Conservation (phyloP, 345 rosid genomes). For the Ceriops zippeliana region DNA sequence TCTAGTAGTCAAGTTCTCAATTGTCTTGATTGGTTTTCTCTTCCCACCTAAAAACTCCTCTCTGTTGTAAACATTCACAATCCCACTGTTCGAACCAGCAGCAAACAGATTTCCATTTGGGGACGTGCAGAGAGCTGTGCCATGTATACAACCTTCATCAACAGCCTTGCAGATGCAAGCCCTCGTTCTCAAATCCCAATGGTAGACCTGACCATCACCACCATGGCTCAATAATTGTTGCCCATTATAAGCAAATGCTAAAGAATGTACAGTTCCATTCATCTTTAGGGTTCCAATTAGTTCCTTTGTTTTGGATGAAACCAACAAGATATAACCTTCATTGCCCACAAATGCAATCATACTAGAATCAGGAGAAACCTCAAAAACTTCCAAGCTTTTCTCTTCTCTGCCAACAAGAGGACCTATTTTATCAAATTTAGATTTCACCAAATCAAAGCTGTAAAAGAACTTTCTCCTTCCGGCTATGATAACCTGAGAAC, state of each 20-base stretch:
- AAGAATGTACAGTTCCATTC: conserved; percentile 77
- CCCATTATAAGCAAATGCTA: conserved; percentile 71
- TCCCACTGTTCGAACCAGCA: conserved; percentile 81
- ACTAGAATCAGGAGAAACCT: conserved; percentile 77
- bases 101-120: conserved; percentile 61
- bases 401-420: conserved; percentile 95
- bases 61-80: conserved; percentile 80
- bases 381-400: conserved; percentile 88
- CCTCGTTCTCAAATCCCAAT: conserved; percentile 87
- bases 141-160: conserved; percentile 81
- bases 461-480: conserved; percentile 94
- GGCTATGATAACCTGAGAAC: conserved; percentile 81
- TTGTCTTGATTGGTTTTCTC: conserved; percentile 66
- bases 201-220: conserved; percentile 86
- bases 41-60: conserved; percentile 78
- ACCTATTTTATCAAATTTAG: conserved; percentile 72
- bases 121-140: conserved; percentile 67
- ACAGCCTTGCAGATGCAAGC: conserved; percentile 74
- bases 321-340: conserved; percentile 80
- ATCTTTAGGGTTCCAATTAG: conserved; percentile 81
- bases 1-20: conserved; percentile 75
- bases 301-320: conserved; percentile 78
- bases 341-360: conserved; percentile 80
- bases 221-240: conserved; percentile 73
- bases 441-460: conserved; percentile 80